Conservation (phyloP, 164 flowering plant genomes). For the Vitis rotundifolia region DNA sequence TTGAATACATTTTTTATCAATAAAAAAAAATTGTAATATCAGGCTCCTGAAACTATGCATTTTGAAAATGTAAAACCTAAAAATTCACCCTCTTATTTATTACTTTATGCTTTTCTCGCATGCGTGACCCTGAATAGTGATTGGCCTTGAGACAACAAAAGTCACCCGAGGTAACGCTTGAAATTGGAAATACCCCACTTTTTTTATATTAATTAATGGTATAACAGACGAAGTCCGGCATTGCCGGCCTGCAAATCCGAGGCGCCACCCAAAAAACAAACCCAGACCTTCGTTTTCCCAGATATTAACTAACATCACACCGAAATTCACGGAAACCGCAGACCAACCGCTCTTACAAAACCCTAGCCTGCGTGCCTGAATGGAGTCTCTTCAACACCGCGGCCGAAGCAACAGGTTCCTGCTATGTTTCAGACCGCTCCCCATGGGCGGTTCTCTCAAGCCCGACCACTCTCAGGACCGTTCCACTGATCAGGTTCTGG, state of each 20-base stretch:
- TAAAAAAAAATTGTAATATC: no score
- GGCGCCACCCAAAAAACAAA: background rate
- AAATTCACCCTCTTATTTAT: no score
- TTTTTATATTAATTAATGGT: no score
- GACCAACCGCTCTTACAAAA: background rate
- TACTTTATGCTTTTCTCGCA: no score
- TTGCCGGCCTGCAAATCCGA: background rate
- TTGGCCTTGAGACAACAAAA: no score
- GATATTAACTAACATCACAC: background rate
- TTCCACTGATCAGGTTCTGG: background rate
- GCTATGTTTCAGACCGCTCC: conserved; percentile 9
- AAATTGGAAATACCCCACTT: no score
- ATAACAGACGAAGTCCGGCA: conserved; percentile 1
- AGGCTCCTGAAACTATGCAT: no score
- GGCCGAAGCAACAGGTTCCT: conserved; percentile 2
- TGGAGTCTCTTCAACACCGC: background rate
- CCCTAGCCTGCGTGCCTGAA: background rate
- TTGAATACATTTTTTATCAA: no score
- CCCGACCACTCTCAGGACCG: no score
- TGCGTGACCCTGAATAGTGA: no score
- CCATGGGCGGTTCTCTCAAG: background rate
- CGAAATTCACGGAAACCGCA: background rate
- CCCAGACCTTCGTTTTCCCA: background rate
- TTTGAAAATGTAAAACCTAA: no score
- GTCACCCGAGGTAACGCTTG: no score